Evolutionary conservation across 2,329 filamentous ascomycete species (phyloP).

Genomic region (Penicillium digitatum): DNA sequence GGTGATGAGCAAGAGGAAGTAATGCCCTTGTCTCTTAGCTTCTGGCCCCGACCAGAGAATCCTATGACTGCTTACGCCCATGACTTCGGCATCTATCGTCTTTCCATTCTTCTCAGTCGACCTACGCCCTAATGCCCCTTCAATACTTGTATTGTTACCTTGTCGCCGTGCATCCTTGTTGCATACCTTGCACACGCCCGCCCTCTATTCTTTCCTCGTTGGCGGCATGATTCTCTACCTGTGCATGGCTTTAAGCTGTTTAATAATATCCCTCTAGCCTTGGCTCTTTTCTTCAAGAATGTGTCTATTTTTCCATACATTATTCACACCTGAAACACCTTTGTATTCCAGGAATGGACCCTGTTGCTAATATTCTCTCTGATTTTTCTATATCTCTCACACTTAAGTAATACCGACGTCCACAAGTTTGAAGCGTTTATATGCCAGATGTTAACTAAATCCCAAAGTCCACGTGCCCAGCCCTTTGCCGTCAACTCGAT

Average conservation of each 20-base stretch:
- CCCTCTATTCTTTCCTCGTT: slow-evolving; percentile 10
- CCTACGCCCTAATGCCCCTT: slow-evolving; percentile 22
- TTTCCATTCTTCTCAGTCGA: slow-evolving; percentile 10
- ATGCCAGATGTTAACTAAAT: neutral
- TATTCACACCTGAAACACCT: neutral
- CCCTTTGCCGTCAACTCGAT: neutral
- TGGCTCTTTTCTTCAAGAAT: slow-evolving; percentile 2
- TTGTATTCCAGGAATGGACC: neutral
- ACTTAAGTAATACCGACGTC: neutral
- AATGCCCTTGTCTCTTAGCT: slow-evolving; percentile 18
- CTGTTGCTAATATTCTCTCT: neutral
- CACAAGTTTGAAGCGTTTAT: neutral
- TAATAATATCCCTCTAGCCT: slow-evolving; percentile 23
- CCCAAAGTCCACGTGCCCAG: neutral
- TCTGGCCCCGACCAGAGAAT: slow-evolving; percentile 9
- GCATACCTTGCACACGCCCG: slow-evolving; percentile 23
- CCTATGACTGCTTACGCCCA: slow-evolving; percentile 24
- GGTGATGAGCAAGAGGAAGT: slow-evolving; percentile 63
- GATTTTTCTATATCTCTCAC: neutral
- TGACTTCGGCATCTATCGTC: slow-evolving; percentile 15
- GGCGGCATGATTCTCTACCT: slow-evolving; percentile 11
- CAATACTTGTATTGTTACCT: slow-evolving; percentile 21
- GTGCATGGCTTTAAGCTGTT: slow-evolving; percentile 24
- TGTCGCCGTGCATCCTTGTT: slow-evolving; percentile 24
- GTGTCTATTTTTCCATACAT: slow-evolving; percentile 4